Evolutionary conservation across 2,329 filamentous ascomycete genomes (phyloP), one percentile per base, ranked within the genome.

Genomic region (Aspergillus clavatus): DNA sequence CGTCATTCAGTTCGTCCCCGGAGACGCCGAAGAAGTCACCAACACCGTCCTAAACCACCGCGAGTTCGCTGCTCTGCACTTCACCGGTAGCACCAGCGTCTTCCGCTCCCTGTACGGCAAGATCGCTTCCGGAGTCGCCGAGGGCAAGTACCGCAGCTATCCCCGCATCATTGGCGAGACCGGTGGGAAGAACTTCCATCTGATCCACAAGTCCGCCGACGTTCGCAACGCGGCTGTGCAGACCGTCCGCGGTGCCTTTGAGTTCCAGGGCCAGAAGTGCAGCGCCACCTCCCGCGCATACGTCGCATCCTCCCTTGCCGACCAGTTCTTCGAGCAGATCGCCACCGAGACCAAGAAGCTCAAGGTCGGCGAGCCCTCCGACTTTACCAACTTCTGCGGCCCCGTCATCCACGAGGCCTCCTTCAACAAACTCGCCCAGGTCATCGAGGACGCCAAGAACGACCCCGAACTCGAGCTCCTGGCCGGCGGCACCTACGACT

Each of bases 1-100:
- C 56, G 91, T 96, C 42, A 89, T 97, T 54, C 91, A 96, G 70
- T 96, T 95, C 66, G 81, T 96, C 8, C 90, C 90, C 3, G 91
- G 91, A 45, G 84, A 95, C 61, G 86, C 91, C 3, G 86, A 84
- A 46, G 82, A 89, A 67, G 81, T 96, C 47, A 96, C 90, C 46
- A 82, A 84, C 65, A 78, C 79, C 27, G 86, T 87, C 7, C 78
- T 96, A 36, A 76, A 77, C 42, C 88, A 93, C 74, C 81, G 75
- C 56, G 77, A 94, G 48, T 93, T 97, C 59, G 85, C 90, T 7
- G 86, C 87, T n/a, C 81, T 97, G 18, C 89, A 96, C 75, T 97
- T 90, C 76, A 97, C 90, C 1, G 91, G 91, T 50, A 93, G 86
- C 73, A 96, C 91, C 0, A 82, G 83, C 40, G 87, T 97, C 23